These are phyloP conservation scores for Lichtheimia corymbifera DNA, from an alignment of 371 early-diverging fungal genomes.

Conservation along the genomic window DNA sequence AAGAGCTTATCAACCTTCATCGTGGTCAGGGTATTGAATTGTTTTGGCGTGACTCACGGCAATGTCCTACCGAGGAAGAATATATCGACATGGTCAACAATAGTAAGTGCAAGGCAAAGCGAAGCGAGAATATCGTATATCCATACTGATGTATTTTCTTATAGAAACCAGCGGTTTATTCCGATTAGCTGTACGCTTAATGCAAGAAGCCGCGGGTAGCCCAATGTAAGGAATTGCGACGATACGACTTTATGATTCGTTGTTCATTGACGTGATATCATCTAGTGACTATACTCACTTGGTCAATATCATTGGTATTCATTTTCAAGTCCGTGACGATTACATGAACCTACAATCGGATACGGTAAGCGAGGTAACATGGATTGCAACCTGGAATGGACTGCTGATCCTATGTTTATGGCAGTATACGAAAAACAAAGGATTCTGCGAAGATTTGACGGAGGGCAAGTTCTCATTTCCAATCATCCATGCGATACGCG, in stretches of 20 bases:
- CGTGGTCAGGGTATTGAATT: constrained; percentile 90
- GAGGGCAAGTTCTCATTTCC: constrained; percentile 98
- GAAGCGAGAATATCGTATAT: neutral
- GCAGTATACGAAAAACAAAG: constrained; percentile 88
- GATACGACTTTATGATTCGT: neutral
- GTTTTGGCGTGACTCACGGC: constrained; percentile 75
- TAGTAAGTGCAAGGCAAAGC: constrained; percentile 53
- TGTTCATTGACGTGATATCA: neutral
- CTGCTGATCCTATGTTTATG: neutral
- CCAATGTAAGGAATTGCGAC: constrained; percentile 38
- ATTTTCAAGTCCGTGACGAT: constrained; percentile 96
- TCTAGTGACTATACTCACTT: constrained; percentile 72
- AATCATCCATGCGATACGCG: constrained; percentile 82
- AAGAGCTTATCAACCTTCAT: constrained; percentile 85
- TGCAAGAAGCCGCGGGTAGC: constrained; percentile 69
- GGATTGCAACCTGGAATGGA: neutral
- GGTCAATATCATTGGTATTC: constrained; percentile 86
- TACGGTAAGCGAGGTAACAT: constrained; percentile 43
- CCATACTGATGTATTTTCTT: neutral
- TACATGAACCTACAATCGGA: constrained; percentile 88
- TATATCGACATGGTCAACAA: constrained; percentile 90
- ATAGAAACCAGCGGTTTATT: constrained; percentile 93
- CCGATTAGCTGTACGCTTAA: constrained; percentile 87
- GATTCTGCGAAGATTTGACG: constrained; percentile 95
- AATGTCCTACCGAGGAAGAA: constrained; percentile 81